Evolutionary conservation across 1,284 basidiomycete genomes (phyloP).

Genomic region (Microbotryomycetes sp.): DNA sequence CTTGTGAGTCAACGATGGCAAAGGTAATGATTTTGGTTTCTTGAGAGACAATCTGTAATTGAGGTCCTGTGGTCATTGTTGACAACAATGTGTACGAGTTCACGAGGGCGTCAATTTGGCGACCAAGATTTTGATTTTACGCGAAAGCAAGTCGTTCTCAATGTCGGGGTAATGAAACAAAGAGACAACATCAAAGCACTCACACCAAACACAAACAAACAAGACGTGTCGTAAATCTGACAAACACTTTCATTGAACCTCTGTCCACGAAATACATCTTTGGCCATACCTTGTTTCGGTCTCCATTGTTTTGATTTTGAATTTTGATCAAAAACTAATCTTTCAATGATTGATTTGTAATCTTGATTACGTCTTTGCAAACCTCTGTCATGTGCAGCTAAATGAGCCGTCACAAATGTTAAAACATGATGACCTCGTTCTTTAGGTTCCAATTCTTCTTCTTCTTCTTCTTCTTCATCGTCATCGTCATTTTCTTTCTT

Average conservation of each 20-base stretch:
- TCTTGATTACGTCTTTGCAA: conserved; percentile 67
- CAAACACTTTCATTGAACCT: conserved; percentile 43
- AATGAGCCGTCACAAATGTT: conserved; percentile 88
- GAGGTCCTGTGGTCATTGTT: conserved; percentile 55
- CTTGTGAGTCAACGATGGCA: conserved; percentile 32
- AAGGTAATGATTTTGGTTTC: conserved; percentile 48
- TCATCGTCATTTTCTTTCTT: conserved; percentile 33
- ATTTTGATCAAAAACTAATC: conserved; percentile 59
- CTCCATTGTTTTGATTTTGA: conserved; percentile 46
- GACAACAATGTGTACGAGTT: no score
- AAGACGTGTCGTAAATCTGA: conserved; percentile 71
- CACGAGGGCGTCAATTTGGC: no score
- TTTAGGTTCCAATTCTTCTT: conserved; percentile 37
- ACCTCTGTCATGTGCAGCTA: conserved; percentile 73
- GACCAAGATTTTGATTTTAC: no score
- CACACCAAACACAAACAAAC: conserved; percentile 44
- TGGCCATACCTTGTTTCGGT: conserved; percentile 37
- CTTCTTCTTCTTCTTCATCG: conserved; percentile 47
- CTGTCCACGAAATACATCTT: conserved; percentile 32
- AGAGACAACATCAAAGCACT: conserved; percentile 31
- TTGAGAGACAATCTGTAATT: conserved; percentile 74
- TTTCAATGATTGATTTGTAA: conserved; percentile 68
- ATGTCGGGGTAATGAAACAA: not conserved
- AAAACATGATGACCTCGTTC: conserved; percentile 26
- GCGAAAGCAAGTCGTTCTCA: no score